Percentiles rank a stretch among this genome's conserved stretches.
These are phyloP conservation scores for Trichophyton verrucosum DNA, from an alignment of 2,329 filamentous ascomycete species.

Conservation along the genomic window DNA sequence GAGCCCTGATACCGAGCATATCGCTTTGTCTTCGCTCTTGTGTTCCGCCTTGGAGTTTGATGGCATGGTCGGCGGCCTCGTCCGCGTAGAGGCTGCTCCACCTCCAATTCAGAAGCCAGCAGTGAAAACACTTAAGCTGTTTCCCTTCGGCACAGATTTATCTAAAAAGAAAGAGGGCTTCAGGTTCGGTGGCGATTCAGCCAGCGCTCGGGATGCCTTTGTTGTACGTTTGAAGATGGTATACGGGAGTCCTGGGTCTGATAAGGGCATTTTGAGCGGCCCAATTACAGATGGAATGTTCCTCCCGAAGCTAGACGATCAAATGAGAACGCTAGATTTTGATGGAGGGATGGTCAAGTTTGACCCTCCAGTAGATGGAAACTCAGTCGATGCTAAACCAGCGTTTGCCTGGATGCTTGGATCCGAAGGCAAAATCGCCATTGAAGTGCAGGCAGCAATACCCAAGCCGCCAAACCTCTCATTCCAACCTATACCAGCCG, in stretches of 20 bases:
- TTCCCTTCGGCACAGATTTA: constrained; percentile 56
- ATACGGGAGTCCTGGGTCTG: constrained; percentile 48
- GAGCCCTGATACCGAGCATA: constrained; percentile 67
- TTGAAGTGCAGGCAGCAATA: constrained; percentile 67
- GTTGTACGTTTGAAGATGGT: constrained; percentile 59
- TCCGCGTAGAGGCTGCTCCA: constrained; percentile 75
- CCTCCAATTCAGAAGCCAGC: constrained; percentile 54
- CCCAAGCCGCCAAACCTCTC: constrained; percentile 46
- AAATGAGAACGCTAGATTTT: constrained; percentile 51
- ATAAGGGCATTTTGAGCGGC: constrained; percentile 59
- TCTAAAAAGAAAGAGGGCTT: constrained; percentile 52
- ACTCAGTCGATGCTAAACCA: constrained; percentile 23
- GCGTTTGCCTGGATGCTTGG: constrained; percentile 58
- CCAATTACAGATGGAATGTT: constrained; percentile 83
- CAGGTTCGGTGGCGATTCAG: constrained; percentile 78
- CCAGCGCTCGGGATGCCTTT: constrained; percentile 63
- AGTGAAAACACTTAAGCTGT: constrained; percentile 60
- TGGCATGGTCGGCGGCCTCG: constrained; percentile 69
- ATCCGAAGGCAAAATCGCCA: constrained; percentile 56
- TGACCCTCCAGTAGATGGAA: constrained; percentile 42
- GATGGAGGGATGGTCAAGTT: constrained; percentile 75
- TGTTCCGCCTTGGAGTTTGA: constrained; percentile 60
- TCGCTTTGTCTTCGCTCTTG: constrained; percentile 64
- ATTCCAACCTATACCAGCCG: constrained; percentile 32
- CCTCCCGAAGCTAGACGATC: constrained; percentile 48